A percentile compares a stretch with the other conserved stretches of the same genome.
These are phyloP conservation scores for Trichoderma orchidacearum DNA, from an alignment of 495 filamentous ascomycete genomes.

Conservation along the genomic window DNA sequence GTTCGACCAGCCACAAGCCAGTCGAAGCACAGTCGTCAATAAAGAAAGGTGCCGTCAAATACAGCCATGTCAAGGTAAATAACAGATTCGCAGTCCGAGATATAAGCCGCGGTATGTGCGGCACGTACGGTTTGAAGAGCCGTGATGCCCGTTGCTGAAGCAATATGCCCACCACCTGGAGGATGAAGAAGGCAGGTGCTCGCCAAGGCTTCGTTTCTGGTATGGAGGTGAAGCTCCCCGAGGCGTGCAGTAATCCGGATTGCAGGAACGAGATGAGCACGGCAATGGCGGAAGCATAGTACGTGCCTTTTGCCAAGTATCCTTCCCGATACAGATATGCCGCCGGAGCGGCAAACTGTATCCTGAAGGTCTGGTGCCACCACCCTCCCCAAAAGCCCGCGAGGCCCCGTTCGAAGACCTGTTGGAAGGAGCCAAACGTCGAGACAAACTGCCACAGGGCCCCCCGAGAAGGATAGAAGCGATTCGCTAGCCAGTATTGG, in stretches of 20 bases:
- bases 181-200: constrained; percentile 37
- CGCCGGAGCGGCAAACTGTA: constrained; percentile 48
- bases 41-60: constrained; percentile 32
- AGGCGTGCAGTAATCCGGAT: constrained; percentile 47
- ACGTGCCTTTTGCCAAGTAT: constrained; percentile 9
- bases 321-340: constrained; percentile 32
- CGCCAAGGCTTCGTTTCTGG: constrained; percentile 23
- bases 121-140: constrained; percentile 7
- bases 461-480: constrained; percentile 30
- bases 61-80: constrained; percentile 44
- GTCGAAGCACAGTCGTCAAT: constrained; percentile 50
- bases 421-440: constrained; percentile 40
- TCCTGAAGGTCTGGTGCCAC: constrained; percentile 84
- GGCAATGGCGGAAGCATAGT: constrained; percentile 5
- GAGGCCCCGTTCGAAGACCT: constrained; percentile 51
- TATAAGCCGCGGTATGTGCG: constrained; percentile 18
- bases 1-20: constrained; percentile 54
- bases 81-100: constrained; percentile 35
- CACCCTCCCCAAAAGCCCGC: constrained; percentile 67
- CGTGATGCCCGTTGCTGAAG: constrained; percentile 23
- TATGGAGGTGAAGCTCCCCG: constrained; percentile 40
- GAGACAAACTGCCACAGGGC: constrained; percentile 55
- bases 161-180: constrained; percentile 40
- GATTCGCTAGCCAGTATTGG: constrained; percentile 36
- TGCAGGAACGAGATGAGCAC: constrained; percentile 39